Evolutionary conservation across 2,329 filamentous ascomycete species (phyloP).

Genomic region (Aspergillus tamarii): DNA sequence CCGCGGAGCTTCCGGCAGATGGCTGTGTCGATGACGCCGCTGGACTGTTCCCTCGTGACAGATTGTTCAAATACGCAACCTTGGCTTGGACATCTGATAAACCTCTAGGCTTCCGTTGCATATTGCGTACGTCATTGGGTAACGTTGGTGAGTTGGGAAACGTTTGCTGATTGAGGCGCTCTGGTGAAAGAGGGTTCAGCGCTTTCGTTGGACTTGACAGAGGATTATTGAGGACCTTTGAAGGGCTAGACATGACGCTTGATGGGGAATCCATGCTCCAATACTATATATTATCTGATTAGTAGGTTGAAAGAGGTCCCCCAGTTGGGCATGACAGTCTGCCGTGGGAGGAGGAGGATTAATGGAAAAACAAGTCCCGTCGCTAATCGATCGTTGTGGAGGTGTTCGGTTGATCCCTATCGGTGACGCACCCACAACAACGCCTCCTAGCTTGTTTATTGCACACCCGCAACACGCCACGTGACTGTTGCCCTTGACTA

Average conservation of each 20-base stretch:
- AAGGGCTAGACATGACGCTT: slow-evolving; percentile 33
- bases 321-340: slow-evolving; percentile 7
- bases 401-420: slow-evolving; percentile 17
- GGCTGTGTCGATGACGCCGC: slow-evolving; percentile 26
- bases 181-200: slow-evolving; percentile 51
- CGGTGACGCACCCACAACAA: slow-evolving; percentile 35
- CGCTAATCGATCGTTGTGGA: slow-evolving; percentile 20
- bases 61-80: slow-evolving; percentile 52
- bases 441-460: slow-evolving; percentile 30
- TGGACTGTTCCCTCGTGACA: slow-evolving; percentile 42
- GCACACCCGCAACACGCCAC: slow-evolving; percentile 27
- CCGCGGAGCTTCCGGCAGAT: slow-evolving; percentile 46
- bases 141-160: slow-evolving; percentile 45
- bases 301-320: background rate
- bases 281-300: slow-evolving; percentile 10
- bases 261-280: slow-evolving; percentile 41
- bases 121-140: slow-evolving; percentile 37
- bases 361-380: slow-evolving; percentile 4
- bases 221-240: slow-evolving; percentile 15
- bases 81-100: slow-evolving; percentile 52
- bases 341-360: slow-evolving; percentile 21
- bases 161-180: slow-evolving; percentile 53
- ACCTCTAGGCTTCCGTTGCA: slow-evolving; percentile 41
- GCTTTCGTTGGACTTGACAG: slow-evolving; percentile 33
- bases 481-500: slow-evolving; percentile 40